Evolutionary conservation across 2,329 filamentous ascomycete genomes (phyloP), one percentile per base, ranked within the genome.

Genomic region (Pestalotiopsis sp.): DNA sequence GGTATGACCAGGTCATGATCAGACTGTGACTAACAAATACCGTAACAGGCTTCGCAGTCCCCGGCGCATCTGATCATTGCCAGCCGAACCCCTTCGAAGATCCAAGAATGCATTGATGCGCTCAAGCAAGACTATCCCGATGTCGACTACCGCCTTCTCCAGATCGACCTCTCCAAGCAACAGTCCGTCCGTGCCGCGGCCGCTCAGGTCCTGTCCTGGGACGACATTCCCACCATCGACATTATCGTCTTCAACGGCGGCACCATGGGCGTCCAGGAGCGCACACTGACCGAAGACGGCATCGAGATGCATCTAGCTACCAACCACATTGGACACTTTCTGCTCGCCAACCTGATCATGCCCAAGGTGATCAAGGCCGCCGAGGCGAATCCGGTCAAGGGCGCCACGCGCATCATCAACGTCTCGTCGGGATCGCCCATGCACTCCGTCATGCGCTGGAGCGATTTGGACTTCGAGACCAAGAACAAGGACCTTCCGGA

Each of bases 221-320:
- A 69, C 0, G 74, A 76, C 66, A 75, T 79, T 66, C 31, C 71
- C 62, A 70, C 72, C 56, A 75, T 72, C 69, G 72, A 76, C 59
- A 73, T 74, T 6, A 56, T 73, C 20, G 72, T 77, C 69, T 75
- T 76, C 68, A 77, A 75, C 69, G 84, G 84, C 0, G 84, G 82
- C 1, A 77, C 84, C 59, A 84, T 85, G 80, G 80, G 78, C 1
- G 71, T 71, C n/a, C 78, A 81, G 4, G 75, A 81, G 64, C 64
- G 64, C 67, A 63, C 72, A 65, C 66, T 72, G 17, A 79, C 74
- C 11, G 69, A 71, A 13, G 78, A 81, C 57, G 75, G 76, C 3
- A 68, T 78, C 65, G 78, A 82, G 64, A 73, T 72, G 27, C 77
- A 81, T 65, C 71, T 80, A 52, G 78, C 76, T n/a, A 72, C 75